Base-by-base conservation (phyloP, 1,284 basidiomycete species). In the Neonothopanus nambi region DNA sequence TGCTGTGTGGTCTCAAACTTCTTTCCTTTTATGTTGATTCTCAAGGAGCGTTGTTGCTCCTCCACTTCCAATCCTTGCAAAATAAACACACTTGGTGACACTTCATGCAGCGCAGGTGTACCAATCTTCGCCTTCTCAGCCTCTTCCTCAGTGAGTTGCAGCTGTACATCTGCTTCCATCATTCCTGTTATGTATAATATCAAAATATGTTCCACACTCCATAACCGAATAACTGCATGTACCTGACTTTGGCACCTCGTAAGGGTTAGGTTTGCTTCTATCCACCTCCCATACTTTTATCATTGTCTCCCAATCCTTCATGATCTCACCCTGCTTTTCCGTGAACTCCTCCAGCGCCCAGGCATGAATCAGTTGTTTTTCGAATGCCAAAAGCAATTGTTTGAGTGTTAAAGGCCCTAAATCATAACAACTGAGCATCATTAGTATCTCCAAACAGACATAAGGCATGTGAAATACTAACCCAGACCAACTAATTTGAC, bases 251-350 rank as follows among this genome's bases (percentile, higher is more conserved):
- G 41, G n/a, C n/a, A 23, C 5, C 9, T 62, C 57, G 50, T 64
- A 67, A 1, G 66, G 64, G 57, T 67, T 67, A 1, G 53, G 49
- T 11, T 23, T 33, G 1, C 55, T 47, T 40, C 39, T 9, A 49
- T 67, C 59, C 1, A 39, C 48, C 39, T 69, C 65, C 64, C 65
- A 68, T 12, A 49, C 53, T 11, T 58, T 45, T 1, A 69, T 45
- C 30, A 56, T 52, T 3, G 17, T 33, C 3, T 35, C 51, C 65
- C 66, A 70, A 38, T 45, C 38, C 0, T 2, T 5, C 1, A 65
- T 33, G 5, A 33, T 12, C 6, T 7, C 28, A 12, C 30, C 20
- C 21, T 44, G 24, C 12, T 45, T 35, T 9, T 6, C 13, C 15
- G 41, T 12, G 42, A 48, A 48, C 23, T 6, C 50, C 9, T 18